These are phyloP conservation scores for Furculomyces boomerangus DNA, from an alignment of 371 early-diverging fungal species.

Conservation along the genomic window DNA sequence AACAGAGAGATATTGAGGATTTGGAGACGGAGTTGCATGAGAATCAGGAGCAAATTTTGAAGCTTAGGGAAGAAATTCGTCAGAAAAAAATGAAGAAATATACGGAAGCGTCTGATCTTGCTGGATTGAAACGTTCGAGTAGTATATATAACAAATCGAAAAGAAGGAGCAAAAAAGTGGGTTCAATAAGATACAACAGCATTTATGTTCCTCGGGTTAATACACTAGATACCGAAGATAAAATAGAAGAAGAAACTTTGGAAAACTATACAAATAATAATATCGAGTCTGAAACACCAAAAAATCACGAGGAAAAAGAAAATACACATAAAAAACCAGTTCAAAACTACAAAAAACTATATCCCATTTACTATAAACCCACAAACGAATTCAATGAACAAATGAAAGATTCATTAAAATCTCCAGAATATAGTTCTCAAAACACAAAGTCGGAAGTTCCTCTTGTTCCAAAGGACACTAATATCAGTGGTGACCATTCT, in stretches of 20 bases:
- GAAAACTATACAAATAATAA: too few species aligned
- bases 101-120: background rate
- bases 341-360: too few species aligned
- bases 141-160: background rate
- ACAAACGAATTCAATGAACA: too few species aligned
- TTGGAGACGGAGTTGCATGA: slow-evolving; percentile 1
- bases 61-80: background rate
- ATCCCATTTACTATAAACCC: too few species aligned
- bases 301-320: too few species aligned
- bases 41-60: background rate
- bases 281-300: too few species aligned
- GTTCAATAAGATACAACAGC: background rate
- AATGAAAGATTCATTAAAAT: too few species aligned
- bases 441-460: too few species aligned
- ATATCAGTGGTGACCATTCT: background rate
- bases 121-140: background rate
- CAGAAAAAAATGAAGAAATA: background rate
- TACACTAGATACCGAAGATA: background rate
- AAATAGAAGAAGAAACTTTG: too few species aligned
- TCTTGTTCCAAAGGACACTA: background rate
- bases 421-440: too few species aligned
- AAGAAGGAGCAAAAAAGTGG: background rate
- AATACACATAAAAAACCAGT: too few species aligned
- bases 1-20: slow-evolving; percentile 2
- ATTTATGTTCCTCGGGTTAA: background rate